Evolutionary conservation across 495 filamentous ascomycete species (phyloP).

Genomic region (Monascus purpureus): DNA sequence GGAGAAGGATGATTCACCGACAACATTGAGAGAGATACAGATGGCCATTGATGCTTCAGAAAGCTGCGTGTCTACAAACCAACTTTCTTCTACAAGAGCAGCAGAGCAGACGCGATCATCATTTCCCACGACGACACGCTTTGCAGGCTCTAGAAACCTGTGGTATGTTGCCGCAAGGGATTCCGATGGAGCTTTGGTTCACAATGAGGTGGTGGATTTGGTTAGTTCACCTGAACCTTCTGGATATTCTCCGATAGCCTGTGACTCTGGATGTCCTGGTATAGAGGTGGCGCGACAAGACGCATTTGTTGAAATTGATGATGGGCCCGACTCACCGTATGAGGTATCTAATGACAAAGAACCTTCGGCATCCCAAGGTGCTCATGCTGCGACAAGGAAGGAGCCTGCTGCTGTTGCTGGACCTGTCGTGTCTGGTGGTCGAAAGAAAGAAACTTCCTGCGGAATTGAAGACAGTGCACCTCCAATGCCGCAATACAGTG

Average conservation of each 20-base stretch:
- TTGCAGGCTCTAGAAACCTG: slow-evolving; percentile 28
- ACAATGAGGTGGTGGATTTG: slow-evolving; percentile 43
- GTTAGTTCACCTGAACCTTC: slow-evolving; percentile 26
- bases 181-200: slow-evolving; percentile 42
- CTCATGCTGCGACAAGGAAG: neutral
- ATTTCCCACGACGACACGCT: slow-evolving; percentile 10
- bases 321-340: slow-evolving; percentile 12
- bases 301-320: slow-evolving; percentile 23
- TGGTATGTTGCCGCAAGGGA: slow-evolving; percentile 61
- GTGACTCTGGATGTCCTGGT: neutral
- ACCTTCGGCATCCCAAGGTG: neutral
- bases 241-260: neutral
- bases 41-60: slow-evolving; percentile 53
- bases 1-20: slow-evolving; percentile 59
- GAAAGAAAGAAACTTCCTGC: neutral
- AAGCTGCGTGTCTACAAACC: slow-evolving; percentile 1
- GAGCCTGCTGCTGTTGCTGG: neutral
- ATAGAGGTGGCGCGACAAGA: slow-evolving; percentile 1
- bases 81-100: neutral
- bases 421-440: neutral
- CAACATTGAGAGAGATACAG: slow-evolving; percentile 52
- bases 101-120: neutral
- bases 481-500: slow-evolving; percentile 45
- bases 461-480: slow-evolving; percentile 5
- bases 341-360: neutral